Evolutionary conservation across 176 grass and related monocot species (phyloP).

Genomic region (Zoysia pacifica): DNA sequence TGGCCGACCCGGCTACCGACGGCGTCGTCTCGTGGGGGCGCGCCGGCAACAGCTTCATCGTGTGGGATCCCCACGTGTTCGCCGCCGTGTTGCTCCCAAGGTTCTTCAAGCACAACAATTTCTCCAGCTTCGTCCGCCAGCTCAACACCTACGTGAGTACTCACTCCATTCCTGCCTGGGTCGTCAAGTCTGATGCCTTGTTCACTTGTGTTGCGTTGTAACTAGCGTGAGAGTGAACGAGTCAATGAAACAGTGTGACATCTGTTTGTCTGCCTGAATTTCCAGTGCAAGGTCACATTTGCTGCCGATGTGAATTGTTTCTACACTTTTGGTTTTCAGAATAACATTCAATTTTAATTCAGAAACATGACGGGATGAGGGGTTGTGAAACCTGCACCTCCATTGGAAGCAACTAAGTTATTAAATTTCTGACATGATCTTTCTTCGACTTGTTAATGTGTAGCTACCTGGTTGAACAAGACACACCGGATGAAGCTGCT

Average conservation of each 20-base stretch:
- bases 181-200: not conserved
- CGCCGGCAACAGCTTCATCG: constrained; percentile 66
- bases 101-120: constrained; percentile 95
- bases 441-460: constrained; percentile 68
- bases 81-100: constrained; percentile 64
- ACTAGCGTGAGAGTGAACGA: not conserved
- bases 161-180: constrained; percentile 8
- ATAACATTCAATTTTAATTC: constrained; percentile 4
- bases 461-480: constrained; percentile 62
- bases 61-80: constrained; percentile 79
- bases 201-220: constrained; percentile 13
- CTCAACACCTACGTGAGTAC: constrained; percentile 78
- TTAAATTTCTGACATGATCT: constrained; percentile 50
- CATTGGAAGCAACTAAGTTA: not conserved
- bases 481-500: constrained; percentile 48
- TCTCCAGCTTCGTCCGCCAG: constrained; percentile 94
- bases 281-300: not conserved
- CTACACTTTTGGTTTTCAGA: not conserved
- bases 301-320: not conserved
- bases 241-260: not conserved
- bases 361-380: constrained; percentile 19
- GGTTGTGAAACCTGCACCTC: constrained; percentile 11
- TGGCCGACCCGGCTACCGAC: constrained; percentile 65
- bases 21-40: constrained; percentile 65
- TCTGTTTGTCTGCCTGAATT: not conserved